These are phyloP conservation scores for Lepiota brunneoincarnata DNA, from an alignment of 768 basidiomycete genomes.

Conservation along the genomic window DNA sequence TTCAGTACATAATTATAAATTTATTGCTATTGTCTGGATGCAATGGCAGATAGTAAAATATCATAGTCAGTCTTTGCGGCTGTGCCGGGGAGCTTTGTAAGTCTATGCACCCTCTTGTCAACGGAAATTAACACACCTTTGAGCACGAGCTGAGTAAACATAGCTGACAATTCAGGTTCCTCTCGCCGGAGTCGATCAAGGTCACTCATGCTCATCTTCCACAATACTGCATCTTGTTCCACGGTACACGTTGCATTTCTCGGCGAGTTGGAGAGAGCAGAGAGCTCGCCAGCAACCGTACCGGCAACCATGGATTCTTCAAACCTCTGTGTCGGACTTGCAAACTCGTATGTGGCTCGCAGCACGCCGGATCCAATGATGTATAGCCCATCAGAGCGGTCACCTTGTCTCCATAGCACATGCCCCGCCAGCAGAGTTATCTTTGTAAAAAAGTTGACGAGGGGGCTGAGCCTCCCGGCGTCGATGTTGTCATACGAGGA, in stretches of 20 bases:
- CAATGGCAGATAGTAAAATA: constrained; percentile 50
- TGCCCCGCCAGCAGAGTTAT: constrained; percentile 52
- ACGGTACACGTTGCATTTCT: constrained; percentile 86
- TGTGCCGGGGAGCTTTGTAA: constrained; percentile 24
- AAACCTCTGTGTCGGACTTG: constrained; percentile 59
- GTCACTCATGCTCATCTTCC: constrained; percentile 67
- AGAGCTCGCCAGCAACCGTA: constrained; percentile 88
- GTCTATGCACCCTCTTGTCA: not conserved
- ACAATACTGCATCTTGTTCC: constrained; percentile 71
- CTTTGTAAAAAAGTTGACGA: constrained; percentile 72
- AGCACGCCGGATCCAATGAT: constrained; percentile 87
- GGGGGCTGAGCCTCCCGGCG: constrained; percentile 52
- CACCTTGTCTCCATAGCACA: constrained; percentile 77
- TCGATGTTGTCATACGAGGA: constrained; percentile 65
- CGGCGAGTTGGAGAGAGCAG: constrained; percentile 72
- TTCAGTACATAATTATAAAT: not conserved
- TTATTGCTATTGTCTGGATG: constrained; percentile 25
- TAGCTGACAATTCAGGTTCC: constrained; percentile 60
- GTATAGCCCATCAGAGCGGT: constrained; percentile 79
- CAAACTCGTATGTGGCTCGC: constrained; percentile 79
- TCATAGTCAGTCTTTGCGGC: constrained; percentile 71
- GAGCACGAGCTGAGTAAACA: constrained; percentile 65
- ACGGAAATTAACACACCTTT: constrained; percentile 51
- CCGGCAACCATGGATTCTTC: constrained; percentile 95
- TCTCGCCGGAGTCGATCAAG: constrained; percentile 66